Evolutionary conservation across 2,329 filamentous ascomycete genomes (phyloP), one percentile per base, ranked within the genome.

Genomic region (Byssoonygena ceratinophila): DNA sequence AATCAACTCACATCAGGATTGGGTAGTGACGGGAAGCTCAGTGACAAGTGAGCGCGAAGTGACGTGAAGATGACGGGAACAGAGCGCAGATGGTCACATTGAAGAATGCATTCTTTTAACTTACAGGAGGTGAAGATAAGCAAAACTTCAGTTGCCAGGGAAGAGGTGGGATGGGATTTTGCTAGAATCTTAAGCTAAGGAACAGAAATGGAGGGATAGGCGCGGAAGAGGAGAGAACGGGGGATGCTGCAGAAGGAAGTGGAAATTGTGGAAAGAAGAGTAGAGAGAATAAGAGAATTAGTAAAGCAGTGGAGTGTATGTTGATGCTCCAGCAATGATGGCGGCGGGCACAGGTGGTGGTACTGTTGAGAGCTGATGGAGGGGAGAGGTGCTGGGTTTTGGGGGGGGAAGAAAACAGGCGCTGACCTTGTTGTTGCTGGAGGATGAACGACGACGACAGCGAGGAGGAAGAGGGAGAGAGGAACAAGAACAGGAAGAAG

Each of bases 141-240:
- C 4, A n/a, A 20, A 18, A 20, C 20, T 46, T 7, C n/a, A 16
- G 41, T 37, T 32, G 44, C n/a, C 22, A 45, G 32, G 22, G 37
- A 47, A 27, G 25, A 47, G n/a, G 32, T 46, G 43, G 53, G 48
- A 51, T 41, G 22, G 37, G 37, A 27, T 46, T 45, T 29, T 51
- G 48, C n/a, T n/a, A 27, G 25, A 49, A 9, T 31, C 25, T 22
- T 20, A 12, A 37, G 46, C 46, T 39, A 29, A 39, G 46, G 20
- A 6, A 29, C 12, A 37, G 32, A n/a, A 23, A 34, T 44, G 53
- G 54, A 40, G 46, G 46, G 51, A 52, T 46, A 31, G 44, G 51
- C 54, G 37, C 45, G 37, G 22, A 47, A 48, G 37, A 54, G 54
- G 44, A 37, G 14, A 34, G 46, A 23, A 22, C n/a, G 43, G 43